Evolutionary conservation across 73 alveolate genomes (phyloP), one percentile per base, ranked within the genome.

Genomic region (Paramecium bursaria): DNA sequence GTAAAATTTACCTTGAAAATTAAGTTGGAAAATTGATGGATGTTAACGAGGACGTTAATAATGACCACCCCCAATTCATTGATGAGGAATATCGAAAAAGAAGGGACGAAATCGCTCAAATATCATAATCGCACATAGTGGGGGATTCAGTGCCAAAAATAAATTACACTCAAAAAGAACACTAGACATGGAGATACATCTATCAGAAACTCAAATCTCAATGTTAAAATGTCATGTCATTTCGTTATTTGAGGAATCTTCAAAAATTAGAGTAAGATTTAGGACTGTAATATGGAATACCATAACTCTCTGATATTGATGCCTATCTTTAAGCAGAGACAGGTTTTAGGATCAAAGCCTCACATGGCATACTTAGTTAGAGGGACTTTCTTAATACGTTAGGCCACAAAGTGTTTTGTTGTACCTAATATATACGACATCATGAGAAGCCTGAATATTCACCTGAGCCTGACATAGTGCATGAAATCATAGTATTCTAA

Each of bases 381-480:
- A 85, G 98, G 67, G 95, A 88, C 44, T 93, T 91, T 55, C 74
- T 91, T 75, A 91, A 93, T 73, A 94, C 95, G 7, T 90, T 93
- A 10, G 96, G 95, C 14, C 93, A 88, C 75, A 67, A 89, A 86
- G 88, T 86, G 6, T 93, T 93, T 90, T 91, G 79, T 53, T 91
- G 95, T n/a, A 93, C 96, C 2, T 60, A 91, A 74, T 93, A 93
- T 61, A 91, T 93, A 7, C 25, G 98, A 30, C 98, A 93, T 74
- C 74, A 35, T 13, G 48, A 88, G 11, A 51, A 44, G 4, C 92
- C 92, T 11, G 86, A 49, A 13, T 86, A 86, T 49, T 44, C 92
- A 10, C 92, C 92, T 29, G 92, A 86, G 44, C 92, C 92, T 30
- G 92, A 86, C 25, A 42, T 86, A 7, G 75, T 86, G 6, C 92